These are phyloP conservation scores for Dactylella cylindrospora DNA, from an alignment of 2,329 filamentous ascomycete genomes.

Conservation along the genomic window DNA sequence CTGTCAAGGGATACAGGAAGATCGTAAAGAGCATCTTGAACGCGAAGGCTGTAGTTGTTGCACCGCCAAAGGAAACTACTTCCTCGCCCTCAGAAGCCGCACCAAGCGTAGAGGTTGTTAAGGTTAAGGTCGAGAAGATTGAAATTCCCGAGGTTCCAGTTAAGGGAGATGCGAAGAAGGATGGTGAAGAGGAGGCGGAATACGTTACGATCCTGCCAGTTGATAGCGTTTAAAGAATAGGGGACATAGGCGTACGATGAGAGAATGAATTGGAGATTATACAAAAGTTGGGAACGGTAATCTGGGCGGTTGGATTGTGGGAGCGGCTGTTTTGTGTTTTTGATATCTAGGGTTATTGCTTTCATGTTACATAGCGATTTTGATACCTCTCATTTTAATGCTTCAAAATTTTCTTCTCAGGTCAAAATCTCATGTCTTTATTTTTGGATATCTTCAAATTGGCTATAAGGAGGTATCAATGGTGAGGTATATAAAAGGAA, in stretches of 20 bases:
- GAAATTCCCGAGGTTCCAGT: conserved; percentile 12
- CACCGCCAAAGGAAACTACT: conserved; percentile 5
- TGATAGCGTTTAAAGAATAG: conserved; percentile 10
- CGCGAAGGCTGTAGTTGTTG: conserved; percentile 30
- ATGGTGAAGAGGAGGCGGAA: conserved; percentile 17
- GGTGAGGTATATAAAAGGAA: too few species aligned
- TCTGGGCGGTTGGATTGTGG: background rate
- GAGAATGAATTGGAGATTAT: background rate
- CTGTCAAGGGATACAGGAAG: conserved; percentile 76
- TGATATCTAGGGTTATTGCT: background rate
- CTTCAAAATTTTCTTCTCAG: conserved; percentile 1
- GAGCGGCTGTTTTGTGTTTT: background rate
- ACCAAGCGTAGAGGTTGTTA: conserved; percentile 2
- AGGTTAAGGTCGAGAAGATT: conserved; percentile 13
- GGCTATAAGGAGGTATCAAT: conserved; percentile 2
- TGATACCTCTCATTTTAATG: conserved; percentile 4
- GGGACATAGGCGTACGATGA: too few species aligned
- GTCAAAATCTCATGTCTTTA: conserved; percentile 6
- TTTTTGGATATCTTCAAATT: too few species aligned
- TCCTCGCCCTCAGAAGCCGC: background rate
- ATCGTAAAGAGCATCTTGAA: conserved; percentile 57
- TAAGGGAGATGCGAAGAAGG: conserved; percentile 9
- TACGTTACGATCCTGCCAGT: conserved; percentile 38
- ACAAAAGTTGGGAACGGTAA: background rate
- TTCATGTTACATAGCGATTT: conserved; percentile 20